A percentile compares a stretch with the other conserved stretches of the same genome.
Evolutionary conservation across 345 rosid genomes (phyloP).

Genomic region (Passiflora organensis): DNA sequence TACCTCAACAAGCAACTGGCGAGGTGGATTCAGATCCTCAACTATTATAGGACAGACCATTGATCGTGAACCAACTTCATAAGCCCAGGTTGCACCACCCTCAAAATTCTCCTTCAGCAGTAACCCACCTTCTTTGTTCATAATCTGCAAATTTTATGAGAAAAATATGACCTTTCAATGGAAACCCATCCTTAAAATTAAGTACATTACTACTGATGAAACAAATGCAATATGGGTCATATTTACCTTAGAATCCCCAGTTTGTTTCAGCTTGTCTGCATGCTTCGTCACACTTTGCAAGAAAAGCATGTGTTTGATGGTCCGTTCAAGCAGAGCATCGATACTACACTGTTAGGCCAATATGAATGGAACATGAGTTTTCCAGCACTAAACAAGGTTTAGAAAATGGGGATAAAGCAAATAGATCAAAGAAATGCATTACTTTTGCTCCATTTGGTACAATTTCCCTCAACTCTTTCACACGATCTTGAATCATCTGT

Average conservation of each 20-base stretch:
- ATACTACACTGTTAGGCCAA: constrained; percentile 84
- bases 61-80: constrained; percentile 86
- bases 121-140: constrained; percentile 48
- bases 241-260: constrained; percentile 77
- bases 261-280: constrained; percentile 80
- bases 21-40: constrained; percentile 86
- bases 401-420: neutral
- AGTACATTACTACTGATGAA: neutral
- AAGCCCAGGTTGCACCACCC: constrained; percentile 98
- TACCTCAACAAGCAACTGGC: constrained; percentile 94
- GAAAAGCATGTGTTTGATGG: constrained; percentile 99
- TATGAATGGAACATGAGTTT: constrained; percentile 11
- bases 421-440: constrained; percentile 21
- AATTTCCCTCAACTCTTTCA: constrained; percentile 94
- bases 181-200: neutral
- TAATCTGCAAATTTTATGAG: constrained; percentile 40
- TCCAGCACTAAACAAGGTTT: neutral
- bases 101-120: constrained; percentile 53
- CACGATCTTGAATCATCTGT: constrained; percentile 98
- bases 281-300: constrained; percentile 92
- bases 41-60: constrained; percentile 88
- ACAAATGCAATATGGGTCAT: neutral
- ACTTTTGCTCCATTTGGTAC: constrained; percentile 94
- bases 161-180: neutral
- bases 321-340: constrained; percentile 87